Evolutionary conservation across 495 filamentous ascomycete species (phyloP), one percentile per base, ranked within the genome.

Genomic region (Thozetella sp.): DNA sequence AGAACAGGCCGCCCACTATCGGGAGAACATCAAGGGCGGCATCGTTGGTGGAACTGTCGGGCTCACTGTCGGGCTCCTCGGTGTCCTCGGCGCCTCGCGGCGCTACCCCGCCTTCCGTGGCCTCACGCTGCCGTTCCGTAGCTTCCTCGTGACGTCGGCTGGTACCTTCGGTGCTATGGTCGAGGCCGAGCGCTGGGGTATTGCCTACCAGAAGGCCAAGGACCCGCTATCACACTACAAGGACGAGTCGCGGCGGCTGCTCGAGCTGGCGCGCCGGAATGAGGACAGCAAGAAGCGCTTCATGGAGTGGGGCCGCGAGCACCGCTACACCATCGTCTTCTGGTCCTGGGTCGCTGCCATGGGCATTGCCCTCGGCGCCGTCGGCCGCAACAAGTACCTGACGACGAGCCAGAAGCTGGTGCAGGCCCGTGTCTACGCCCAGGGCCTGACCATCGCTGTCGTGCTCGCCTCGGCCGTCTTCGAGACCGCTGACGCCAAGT

Each of bases 381-480:
- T 97, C 45, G 83, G 88, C 54, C 83, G 91, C 60, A 93, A 91
- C 74, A 85, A 83, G 52, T 93, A 90, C 74, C 74, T 98, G 6
- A 85, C 80, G 20, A 85, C 83, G 1, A 72, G 80, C 63, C 95
- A 99, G 84, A 99, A 99, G 81, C 79, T 99, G 24, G 95, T 99
- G 20, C 95, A 99, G 82, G 96, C 96, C 11, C 87, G 95, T 81
- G 89, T 99, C 60, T 98, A 98, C 77, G 95, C 95, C n/a, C 95
- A 99, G 79, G 93, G 93, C 17, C 76, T 97, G 66, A 97, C 95
- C 52, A 76, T 99, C 19, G 91, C 90, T 68, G 92, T 98, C 54
- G 76, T 99, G 59, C 79, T 97, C 66, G 92, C 91, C 26, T 90
- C 86, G 58, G 94, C 96, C 40, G 92, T 86, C 19, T 90, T 98